Base-by-base conservation (phyloP, 352 stramenopile species). In the Phytophthora fragariaefolia region DNA sequence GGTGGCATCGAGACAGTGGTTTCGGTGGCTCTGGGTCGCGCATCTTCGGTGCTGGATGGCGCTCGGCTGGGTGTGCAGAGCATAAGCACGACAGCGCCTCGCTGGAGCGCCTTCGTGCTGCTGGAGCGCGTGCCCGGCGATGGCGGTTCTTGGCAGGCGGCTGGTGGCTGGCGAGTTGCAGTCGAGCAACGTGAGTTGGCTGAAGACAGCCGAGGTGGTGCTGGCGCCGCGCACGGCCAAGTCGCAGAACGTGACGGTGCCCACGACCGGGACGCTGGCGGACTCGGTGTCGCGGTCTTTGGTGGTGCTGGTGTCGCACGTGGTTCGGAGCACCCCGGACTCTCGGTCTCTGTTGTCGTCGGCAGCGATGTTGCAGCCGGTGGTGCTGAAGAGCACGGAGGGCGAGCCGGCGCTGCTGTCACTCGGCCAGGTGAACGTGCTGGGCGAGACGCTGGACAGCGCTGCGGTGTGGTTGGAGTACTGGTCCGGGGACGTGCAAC, bases 251-350 rank as follows among this genome's bases (percentile, higher is more conserved):
- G 60, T 74, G 54, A 28, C 53, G 23, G 64, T 77, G 53, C 71
- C 49, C 18, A 71, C 40, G 54, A 77, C 75, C 55, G 64, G 77
- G 69, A 76, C 65, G 30, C 18, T 81, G 49, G 50, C 73, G 58
- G 73, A 80, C 48, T 58, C 52, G n/a, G 42, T 24, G 18, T 74
- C 57, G 55, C 26, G 56, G 15, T 43, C 38, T 15, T 59, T 72
- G 51, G 55, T 71, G 49, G 73, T 80, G 40, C 56, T 59, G 22
- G 24, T 80, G 59, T 58, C 54, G 60, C 69, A 77, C 24, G 42
- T 69, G 36, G 46, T 75, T 58, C 42, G 32, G 43, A 36, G 30
- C 30, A 36, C 12, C 12, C 30, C 38, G 38, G 38, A 46, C 38
- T n/a, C 38, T 46, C 38, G 38, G 3, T 46, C n/a, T 46, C 23